Evolutionary conservation across 2,329 filamentous ascomycete species (phyloP).

Genomic region (Colletotrichum godetiae): DNA sequence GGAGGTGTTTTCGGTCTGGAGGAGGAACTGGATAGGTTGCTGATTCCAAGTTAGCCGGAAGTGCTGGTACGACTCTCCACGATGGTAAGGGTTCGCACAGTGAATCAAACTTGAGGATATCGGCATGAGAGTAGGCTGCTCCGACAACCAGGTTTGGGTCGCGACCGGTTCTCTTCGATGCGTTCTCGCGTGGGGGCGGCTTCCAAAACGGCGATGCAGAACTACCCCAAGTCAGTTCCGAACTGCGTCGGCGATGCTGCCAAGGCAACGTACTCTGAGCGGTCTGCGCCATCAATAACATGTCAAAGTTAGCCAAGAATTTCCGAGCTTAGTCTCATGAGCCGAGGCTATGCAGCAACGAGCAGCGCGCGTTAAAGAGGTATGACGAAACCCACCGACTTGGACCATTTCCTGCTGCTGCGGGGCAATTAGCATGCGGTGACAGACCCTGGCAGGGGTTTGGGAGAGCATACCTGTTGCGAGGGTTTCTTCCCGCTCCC

Average conservation of each 20-base stretch:
- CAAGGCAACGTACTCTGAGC: conserved; percentile 67
- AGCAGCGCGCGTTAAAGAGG: conserved; percentile 21
- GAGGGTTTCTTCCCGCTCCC: conserved; percentile 76
- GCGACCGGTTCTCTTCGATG: conserved; percentile 65
- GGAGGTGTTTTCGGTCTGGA: conserved; percentile 82
- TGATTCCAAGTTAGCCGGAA: conserved; percentile 44
- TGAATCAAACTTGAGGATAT: conserved; percentile 89
- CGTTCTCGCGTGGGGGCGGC: conserved; percentile 66
- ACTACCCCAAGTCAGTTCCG: conserved; percentile 57
- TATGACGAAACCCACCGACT: conserved; percentile 78
- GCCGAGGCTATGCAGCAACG: conserved; percentile 12
- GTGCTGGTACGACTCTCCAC: not conserved
- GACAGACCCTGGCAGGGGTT: conserved; percentile 8
- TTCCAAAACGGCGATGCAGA: conserved; percentile 91
- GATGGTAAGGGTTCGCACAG: conserved; percentile 66
- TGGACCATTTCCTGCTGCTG: conserved; percentile 97
- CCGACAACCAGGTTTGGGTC: conserved; percentile 85
- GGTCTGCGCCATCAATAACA: conserved; percentile 55
- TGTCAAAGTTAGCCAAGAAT: conserved; percentile 37
- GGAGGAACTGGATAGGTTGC: conserved; percentile 69
- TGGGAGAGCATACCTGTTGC: conserved; percentile 70
- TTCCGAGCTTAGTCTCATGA: conserved; percentile 1
- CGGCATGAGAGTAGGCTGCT: conserved; percentile 95
- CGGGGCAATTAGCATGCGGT: conserved; percentile 49
- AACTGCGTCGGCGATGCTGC: conserved; percentile 44